These are phyloP conservation scores for Albophoma yamanashiensis DNA, from an alignment of 2,329 filamentous ascomycete species.

Conservation along the genomic window DNA sequence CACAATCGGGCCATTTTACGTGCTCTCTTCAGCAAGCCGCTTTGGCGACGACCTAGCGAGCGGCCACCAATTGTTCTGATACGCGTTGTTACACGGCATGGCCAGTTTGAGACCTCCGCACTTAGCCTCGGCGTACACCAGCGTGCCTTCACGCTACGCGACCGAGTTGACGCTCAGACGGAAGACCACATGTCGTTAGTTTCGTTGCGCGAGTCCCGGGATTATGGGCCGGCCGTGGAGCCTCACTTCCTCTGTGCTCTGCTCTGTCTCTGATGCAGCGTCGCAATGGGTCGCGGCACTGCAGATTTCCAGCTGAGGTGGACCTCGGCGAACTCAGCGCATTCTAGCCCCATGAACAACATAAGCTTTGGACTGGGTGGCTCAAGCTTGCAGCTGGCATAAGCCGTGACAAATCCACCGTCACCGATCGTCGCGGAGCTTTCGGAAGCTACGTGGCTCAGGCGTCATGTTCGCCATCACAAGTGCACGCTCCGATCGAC, in stretches of 20 bases:
- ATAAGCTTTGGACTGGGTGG: not conserved
- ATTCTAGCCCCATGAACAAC: not conserved
- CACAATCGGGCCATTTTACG: not conserved
- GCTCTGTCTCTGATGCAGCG: not conserved
- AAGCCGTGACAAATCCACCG: not conserved
- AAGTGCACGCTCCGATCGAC: not conserved
- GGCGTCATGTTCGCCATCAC: not conserved
- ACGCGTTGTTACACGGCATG: not conserved
- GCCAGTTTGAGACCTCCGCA: not conserved
- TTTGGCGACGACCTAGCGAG: not conserved
- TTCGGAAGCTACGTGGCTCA: not conserved
- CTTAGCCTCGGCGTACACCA: not conserved
- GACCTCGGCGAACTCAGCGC: not conserved
- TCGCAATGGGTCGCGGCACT: not conserved
- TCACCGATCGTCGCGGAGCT: not conserved
- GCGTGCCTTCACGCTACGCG: not conserved
- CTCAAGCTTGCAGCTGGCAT: not conserved
- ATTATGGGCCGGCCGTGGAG: not conserved
- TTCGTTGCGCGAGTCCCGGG: not conserved
- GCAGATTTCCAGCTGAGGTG: not conserved
- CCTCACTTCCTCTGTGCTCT: not conserved
- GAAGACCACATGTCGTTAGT: not conserved
- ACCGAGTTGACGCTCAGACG: not conserved
- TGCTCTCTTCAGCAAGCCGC: not conserved
- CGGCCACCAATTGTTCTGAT: not conserved